A percentile compares a stretch with the other conserved stretches of the same genome.
Evolutionary conservation across 2,329 filamentous ascomycete species (phyloP).

Genomic region (Fusarium compactum): DNA sequence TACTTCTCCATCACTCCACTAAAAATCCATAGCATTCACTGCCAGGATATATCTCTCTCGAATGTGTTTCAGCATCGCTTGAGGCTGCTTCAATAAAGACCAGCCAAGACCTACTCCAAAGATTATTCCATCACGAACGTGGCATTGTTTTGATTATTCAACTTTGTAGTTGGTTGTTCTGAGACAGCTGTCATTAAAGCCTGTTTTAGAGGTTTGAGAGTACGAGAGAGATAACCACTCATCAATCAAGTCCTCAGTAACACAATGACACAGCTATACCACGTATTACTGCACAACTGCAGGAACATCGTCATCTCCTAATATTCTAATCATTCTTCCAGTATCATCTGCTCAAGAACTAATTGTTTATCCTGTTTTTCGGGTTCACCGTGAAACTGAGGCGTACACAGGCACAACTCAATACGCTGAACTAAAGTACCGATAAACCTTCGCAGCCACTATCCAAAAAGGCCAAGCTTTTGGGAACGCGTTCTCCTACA

Average conservation of each 20-base stretch:
- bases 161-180: slow-evolving; percentile 13
- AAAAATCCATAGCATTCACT: neutral
- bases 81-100: slow-evolving; percentile 27
- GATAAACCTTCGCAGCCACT: slow-evolving; percentile 28
- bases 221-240: slow-evolving; percentile 8
- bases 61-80: slow-evolving; percentile 35
- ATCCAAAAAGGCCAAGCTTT: slow-evolving; percentile 23
- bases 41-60: neutral
- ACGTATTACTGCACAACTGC: neutral
- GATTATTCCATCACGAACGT: neutral
- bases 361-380: neutral
- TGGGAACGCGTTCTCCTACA: neutral
- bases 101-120: neutral
- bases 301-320: slow-evolving; percentile 17
- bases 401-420: neutral
- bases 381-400: slow-evolving; percentile 11
- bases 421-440: slow-evolving; percentile 4
- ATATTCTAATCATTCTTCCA: slow-evolving; percentile 5
- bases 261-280: slow-evolving; percentile 17
- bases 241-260: slow-evolving; percentile 17
- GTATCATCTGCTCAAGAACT: neutral
- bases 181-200: slow-evolving; percentile 31
- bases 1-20: slow-evolving; percentile 13
- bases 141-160: slow-evolving; percentile 23
- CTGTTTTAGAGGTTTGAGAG: slow-evolving; percentile 28